These are phyloP conservation scores for Chaetomium globosum DNA, from an alignment of 2,329 filamentous ascomycete species.

Conservation along the genomic window DNA sequence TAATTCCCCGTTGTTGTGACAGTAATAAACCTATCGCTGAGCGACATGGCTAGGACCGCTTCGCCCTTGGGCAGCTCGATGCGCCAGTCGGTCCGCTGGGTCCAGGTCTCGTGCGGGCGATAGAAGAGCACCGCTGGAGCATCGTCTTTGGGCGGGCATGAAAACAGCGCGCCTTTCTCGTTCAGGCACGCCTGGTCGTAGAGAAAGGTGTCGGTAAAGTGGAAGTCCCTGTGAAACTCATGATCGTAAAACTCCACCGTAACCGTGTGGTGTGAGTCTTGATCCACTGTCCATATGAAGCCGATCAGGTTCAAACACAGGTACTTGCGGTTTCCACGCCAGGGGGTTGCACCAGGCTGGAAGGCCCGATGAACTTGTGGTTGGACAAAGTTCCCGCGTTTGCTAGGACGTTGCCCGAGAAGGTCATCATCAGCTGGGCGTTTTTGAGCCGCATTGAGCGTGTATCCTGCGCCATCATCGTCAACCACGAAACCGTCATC, in stretches of 20 bases:
- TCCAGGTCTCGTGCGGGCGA: slow-evolving; percentile 96
- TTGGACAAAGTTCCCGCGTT: slow-evolving; percentile 54
- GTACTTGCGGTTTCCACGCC: slow-evolving; percentile 92
- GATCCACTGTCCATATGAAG: slow-evolving; percentile 95
- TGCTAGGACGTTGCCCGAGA: slow-evolving; percentile 49
- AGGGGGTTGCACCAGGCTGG: slow-evolving; percentile 92
- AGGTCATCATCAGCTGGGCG: slow-evolving; percentile 53
- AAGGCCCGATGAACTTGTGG: slow-evolving; percentile 81
- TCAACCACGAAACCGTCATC: slow-evolving; percentile 86
- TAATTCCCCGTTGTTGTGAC: slow-evolving; percentile 86
- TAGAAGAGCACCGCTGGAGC: slow-evolving; percentile 85
- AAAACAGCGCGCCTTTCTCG: slow-evolving; percentile 82
- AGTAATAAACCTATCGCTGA: slow-evolving; percentile 88
- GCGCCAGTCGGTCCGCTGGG: slow-evolving; percentile 84
- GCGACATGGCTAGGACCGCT: slow-evolving; percentile 80
- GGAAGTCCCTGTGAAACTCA: slow-evolving; percentile 88
- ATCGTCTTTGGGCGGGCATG: slow-evolving; percentile 70
- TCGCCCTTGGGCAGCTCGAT: slow-evolving; percentile 87
- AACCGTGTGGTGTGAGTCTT: slow-evolving; percentile 89
- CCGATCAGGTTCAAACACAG: slow-evolving; percentile 91
- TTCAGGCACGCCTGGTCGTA: slow-evolving; percentile 96
- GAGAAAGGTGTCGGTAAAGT: slow-evolving; percentile 93
- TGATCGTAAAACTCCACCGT: slow-evolving; percentile 98
- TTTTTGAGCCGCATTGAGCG: slow-evolving; percentile 57
- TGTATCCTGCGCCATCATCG: slow-evolving; percentile 92